Conservation (phyloP, 345 rosid species). For the Kandelia obovata region DNA sequence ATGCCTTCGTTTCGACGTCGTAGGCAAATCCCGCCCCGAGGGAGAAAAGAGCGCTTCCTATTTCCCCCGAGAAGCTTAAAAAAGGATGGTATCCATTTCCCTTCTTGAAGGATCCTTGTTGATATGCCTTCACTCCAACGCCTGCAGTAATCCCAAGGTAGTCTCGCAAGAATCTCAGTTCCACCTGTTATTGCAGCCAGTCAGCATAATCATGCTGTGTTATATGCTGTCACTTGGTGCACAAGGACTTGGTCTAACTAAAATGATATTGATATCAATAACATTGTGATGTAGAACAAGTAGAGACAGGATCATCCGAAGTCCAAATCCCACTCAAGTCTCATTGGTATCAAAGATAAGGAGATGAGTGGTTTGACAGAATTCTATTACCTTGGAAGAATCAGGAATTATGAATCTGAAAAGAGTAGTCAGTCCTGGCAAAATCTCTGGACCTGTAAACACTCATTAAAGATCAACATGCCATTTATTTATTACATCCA, state of each 20-base stretch:
- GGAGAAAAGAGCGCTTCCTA: slow-evolving; percentile 39
- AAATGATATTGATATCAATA: no score
- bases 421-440: slow-evolving; percentile 44
- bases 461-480: background rate
- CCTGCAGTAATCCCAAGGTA: slow-evolving; percentile 42
- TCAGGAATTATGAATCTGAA: slow-evolving; percentile 43
- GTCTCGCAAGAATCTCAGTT: slow-evolving; percentile 37
- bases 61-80: slow-evolving; percentile 38
- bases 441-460: slow-evolving; percentile 40
- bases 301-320: no score
- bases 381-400: slow-evolving; percentile 35
- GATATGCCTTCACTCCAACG: slow-evolving; percentile 28
- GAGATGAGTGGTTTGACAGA: background rate
- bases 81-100: slow-evolving; percentile 35
- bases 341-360: background rate
- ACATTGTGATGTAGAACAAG: no score
- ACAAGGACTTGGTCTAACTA: background rate
- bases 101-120: slow-evolving; percentile 11
- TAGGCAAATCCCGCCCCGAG: slow-evolving; percentile 37
- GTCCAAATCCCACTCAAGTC: no score
- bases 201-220: background rate
- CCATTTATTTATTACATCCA: background rate
- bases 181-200: slow-evolving; percentile 33
- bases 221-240: background rate
- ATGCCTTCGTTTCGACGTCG: slow-evolving; percentile 21